phyloP scores from a whole-genome alignment of 768 basidiomycete species.

The Pisolithus microcarpus region DNA sequence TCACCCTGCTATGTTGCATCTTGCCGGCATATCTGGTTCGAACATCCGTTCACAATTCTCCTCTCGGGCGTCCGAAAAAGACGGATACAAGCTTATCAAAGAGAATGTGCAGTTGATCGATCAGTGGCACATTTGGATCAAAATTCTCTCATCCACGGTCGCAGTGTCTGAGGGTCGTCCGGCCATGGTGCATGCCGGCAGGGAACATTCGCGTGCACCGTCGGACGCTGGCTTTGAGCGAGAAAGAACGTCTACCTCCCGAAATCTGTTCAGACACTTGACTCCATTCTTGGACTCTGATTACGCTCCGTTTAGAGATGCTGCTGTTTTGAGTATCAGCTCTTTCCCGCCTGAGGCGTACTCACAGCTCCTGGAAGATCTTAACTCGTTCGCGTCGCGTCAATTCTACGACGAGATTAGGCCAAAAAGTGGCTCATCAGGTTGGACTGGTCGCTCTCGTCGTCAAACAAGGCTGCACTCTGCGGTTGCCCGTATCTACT shows the following conservation, averaged over 20 bases:
- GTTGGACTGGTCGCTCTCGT: constrained; percentile 50
- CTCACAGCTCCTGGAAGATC: constrained; percentile 75
- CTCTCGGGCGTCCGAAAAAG: constrained; percentile 41
- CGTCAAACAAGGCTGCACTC: constrained; percentile 77
- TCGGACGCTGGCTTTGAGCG: constrained; percentile 73
- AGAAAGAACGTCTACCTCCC: constrained; percentile 74
- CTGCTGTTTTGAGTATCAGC: constrained; percentile 83
- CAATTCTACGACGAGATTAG: constrained; percentile 72
- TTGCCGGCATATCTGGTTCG: constrained; percentile 68
- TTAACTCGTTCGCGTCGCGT: constrained; percentile 70
- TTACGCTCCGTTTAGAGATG: constrained; percentile 74
- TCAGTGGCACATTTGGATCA: constrained; percentile 83
- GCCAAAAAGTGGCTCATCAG: constrained; percentile 38
- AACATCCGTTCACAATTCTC: constrained; percentile 30
- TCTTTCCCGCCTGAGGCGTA: constrained; percentile 74
- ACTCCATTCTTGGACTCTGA: constrained; percentile 87
- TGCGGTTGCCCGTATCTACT: constrained; percentile 83
- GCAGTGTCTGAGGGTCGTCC: constrained; percentile 56
- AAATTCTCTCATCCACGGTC: constrained; percentile 79
- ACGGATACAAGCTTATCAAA: constrained; percentile 43
- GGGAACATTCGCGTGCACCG: constrained; percentile 63
- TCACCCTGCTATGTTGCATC: constrained; percentile 62
- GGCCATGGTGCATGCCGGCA: constrained; percentile 43
- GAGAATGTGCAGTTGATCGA: constrained; percentile 57
- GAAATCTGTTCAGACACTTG: constrained; percentile 77